These are phyloP conservation scores for Ulota crispa DNA, from an alignment of 225 moss, liverwort and hornwort species.

Conservation along the genomic window DNA sequence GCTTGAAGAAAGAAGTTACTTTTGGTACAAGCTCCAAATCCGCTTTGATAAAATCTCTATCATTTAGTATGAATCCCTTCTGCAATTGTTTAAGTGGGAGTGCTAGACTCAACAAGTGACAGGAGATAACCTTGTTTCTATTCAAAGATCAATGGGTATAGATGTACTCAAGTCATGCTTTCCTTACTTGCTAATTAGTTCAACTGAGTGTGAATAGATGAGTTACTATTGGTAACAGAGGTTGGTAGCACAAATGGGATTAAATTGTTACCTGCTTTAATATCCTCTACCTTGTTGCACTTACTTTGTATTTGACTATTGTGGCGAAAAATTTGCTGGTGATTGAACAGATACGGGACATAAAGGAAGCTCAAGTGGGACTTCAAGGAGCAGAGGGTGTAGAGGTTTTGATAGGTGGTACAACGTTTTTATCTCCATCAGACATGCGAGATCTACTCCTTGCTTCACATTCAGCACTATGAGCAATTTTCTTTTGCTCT, in stretches of 20 bases:
- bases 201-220: neutral
- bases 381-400: constrained; percentile 60
- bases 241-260: neutral
- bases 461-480: constrained; percentile 55
- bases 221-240: neutral
- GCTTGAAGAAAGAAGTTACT: neutral
- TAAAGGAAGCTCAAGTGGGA: constrained; percentile 77
- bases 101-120: neutral
- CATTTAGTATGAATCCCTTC: neutral
- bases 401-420: constrained; percentile 84
- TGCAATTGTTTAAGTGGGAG: neutral
- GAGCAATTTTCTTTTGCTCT: constrained; percentile 14
- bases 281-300: neutral
- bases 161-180: neutral
- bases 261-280: neutral
- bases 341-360: constrained; percentile 71
- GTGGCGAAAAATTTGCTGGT: constrained; percentile 4
- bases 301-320: neutral
- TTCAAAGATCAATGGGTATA: neutral
- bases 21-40: neutral
- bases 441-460: constrained; percentile 88
- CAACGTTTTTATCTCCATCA: constrained; percentile 75
- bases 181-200: neutral
- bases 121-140: neutral
- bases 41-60: neutral